Evolutionary conservation across 139 green algal species (phyloP).

Genomic region (Chlorella sp.): DNA sequence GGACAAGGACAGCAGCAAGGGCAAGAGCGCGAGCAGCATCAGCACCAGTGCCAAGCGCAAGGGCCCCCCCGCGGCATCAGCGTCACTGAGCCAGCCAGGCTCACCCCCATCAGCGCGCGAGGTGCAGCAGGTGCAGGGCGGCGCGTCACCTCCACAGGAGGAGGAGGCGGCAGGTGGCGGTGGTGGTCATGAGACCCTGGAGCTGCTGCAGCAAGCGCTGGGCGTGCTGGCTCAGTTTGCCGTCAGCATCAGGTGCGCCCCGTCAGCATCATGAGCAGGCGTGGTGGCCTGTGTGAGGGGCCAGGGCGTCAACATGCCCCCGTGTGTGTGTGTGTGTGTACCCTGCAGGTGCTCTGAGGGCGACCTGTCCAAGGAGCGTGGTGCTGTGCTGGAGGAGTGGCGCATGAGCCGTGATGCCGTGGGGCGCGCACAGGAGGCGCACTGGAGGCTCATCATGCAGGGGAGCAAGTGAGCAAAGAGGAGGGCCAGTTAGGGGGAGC

Average conservation of each 20-base stretch:
- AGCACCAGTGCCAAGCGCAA: too few relatives aligned
- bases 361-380: slow-evolving; percentile 81
- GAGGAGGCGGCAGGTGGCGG: slow-evolving; percentile 28
- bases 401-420: slow-evolving; percentile 49
- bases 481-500: too few relatives aligned
- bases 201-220: slow-evolving; percentile 56
- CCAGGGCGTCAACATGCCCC: too few relatives aligned
- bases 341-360: slow-evolving; percentile 37
- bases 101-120: not conserved
- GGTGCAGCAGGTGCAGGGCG: not conserved
- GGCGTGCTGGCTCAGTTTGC: slow-evolving; percentile 74
- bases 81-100: too few relatives aligned
- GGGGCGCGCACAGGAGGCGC: slow-evolving; percentile 61
- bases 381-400: slow-evolving; percentile 87
- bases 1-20: too few relatives aligned
- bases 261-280: not conserved
- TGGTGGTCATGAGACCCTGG: slow-evolving; percentile 47
- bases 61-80: too few relatives aligned
- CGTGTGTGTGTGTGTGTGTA: too few relatives aligned
- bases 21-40: too few relatives aligned
- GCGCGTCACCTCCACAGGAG: not conserved
- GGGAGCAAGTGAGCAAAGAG: slow-evolving; percentile 27
- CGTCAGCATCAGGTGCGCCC: slow-evolving; percentile 51
- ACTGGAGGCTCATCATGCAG: slow-evolving; percentile 79
- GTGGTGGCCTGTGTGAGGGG: not conserved